These are phyloP conservation scores for Dimargaris xerosporica DNA, from an alignment of 192 early-diverging fungal species.

Conservation along the genomic window DNA sequence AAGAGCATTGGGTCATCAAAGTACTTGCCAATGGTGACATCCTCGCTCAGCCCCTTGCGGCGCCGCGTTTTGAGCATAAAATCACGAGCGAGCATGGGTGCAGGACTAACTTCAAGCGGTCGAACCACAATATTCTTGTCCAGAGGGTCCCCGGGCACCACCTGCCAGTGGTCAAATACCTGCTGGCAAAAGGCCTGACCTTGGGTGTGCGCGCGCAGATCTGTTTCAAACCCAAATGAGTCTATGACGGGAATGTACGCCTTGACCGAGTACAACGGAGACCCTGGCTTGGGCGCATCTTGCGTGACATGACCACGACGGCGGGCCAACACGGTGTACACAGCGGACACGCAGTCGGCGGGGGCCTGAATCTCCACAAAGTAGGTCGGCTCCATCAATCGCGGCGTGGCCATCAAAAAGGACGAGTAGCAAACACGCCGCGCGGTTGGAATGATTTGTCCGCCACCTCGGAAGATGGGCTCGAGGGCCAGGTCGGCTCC, in stretches of 20 bases:
- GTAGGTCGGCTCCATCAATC: conserved; percentile 96
- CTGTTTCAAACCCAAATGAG: conserved; percentile 90
- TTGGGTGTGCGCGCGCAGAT: conserved; percentile 88
- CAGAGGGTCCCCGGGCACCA: conserved; percentile 93
- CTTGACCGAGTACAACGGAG: conserved; percentile 84
- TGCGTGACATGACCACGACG: conserved; percentile 93
- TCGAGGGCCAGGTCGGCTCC: conserved; percentile 69
- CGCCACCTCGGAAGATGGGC: conserved; percentile 83
- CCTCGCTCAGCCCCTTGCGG: conserved; percentile 75
- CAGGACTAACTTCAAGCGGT: conserved; percentile 80
- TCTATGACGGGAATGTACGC: conserved; percentile 94
- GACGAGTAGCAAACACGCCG: conserved; percentile 94
- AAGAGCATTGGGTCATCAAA: conserved; percentile 56
- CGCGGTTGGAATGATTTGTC: conserved; percentile 92
- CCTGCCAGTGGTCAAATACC: conserved; percentile 97
- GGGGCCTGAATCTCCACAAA: conserved; percentile 95
- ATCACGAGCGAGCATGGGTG: conserved; percentile 69
- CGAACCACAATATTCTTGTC: conserved; percentile 72
- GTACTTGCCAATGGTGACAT: conserved; percentile 68
- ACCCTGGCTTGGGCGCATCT: conserved; percentile 87
- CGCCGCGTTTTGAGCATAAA: conserved; percentile 98
- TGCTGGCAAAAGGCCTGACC: conserved; percentile 97
- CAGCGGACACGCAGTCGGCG: conserved; percentile 83
- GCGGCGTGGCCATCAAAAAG: conserved; percentile 86
- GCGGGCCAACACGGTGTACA: conserved; percentile 86